phyloP scores from a whole-genome alignment of 2,329 filamentous ascomycete genomes.

The Arthrocladium fulminans region DNA sequence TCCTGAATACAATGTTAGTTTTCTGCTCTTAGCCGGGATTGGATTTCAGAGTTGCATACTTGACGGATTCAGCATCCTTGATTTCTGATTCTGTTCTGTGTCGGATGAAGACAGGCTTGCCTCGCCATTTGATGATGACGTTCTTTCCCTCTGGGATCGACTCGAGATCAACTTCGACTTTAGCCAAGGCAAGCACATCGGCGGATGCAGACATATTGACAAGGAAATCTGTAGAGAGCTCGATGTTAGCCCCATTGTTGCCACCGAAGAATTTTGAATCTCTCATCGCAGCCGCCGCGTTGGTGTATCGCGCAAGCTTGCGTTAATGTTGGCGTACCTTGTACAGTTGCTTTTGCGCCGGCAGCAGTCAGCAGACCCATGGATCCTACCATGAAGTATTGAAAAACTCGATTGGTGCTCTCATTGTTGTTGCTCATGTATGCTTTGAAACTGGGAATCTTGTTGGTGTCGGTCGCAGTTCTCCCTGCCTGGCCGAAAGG shows the following conservation, averaged over 20 bases:
- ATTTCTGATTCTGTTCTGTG: slow-evolving; percentile 93
- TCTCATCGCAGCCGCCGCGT: not conserved
- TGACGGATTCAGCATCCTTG: slow-evolving; percentile 82
- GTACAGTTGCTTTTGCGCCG: slow-evolving; percentile 94
- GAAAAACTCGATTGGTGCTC: slow-evolving; percentile 74
- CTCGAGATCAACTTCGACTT: slow-evolving; percentile 92
- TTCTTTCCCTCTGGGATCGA: slow-evolving; percentile 99
- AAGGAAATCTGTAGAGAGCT: slow-evolving; percentile 70
- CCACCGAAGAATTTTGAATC: not conserved
- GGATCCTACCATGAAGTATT: slow-evolving; percentile 97
- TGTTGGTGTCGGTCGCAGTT: slow-evolving; percentile 45
- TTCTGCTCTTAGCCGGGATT: not conserved
- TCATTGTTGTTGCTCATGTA: slow-evolving; percentile 66
- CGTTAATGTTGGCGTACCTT: slow-evolving; percentile 56
- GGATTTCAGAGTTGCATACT: slow-evolving; percentile 32
- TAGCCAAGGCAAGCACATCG: slow-evolving; percentile 97
- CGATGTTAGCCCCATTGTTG: not conserved
- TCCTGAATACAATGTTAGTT: slow-evolving; percentile 23
- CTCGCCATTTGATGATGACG: slow-evolving; percentile 99
- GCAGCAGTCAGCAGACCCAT: slow-evolving; percentile 87
- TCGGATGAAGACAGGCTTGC: slow-evolving; percentile 99
- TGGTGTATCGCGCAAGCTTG: not conserved
- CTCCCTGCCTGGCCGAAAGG: slow-evolving; percentile 45
- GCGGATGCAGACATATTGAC: slow-evolving; percentile 99
- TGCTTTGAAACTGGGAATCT: slow-evolving; percentile 81